phyloP scores from a whole-genome alignment of 2,329 filamentous ascomycete genomes.

The Colletotrichum endophyticum region DNA sequence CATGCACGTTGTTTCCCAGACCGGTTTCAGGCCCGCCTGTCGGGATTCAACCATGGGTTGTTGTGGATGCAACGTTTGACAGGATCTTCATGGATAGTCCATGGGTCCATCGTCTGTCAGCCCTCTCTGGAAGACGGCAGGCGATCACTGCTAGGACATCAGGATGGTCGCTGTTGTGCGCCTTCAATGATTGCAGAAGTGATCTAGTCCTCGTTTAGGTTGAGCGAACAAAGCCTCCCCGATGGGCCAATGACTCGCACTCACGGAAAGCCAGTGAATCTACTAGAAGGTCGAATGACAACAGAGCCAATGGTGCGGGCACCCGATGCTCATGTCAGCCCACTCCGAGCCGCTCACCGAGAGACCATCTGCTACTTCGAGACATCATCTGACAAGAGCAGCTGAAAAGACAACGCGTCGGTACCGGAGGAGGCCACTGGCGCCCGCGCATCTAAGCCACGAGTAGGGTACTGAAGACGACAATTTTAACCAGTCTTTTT shows the following conservation, averaged over 20 bases:
- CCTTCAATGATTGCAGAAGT: neutral
- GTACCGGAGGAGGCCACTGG: neutral
- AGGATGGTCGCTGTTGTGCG: neutral
- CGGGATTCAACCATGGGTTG: conserved; percentile 8
- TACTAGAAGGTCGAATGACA: neutral
- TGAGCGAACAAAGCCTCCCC: neutral
- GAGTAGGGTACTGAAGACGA: neutral
- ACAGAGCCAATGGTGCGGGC: neutral
- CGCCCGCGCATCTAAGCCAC: neutral
- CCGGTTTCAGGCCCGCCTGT: conserved; percentile 18
- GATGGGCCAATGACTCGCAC: neutral
- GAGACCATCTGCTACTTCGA: neutral
- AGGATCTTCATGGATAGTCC: conserved; percentile 11
- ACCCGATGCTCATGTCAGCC: neutral
- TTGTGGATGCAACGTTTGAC: conserved; percentile 23
- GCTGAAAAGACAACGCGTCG: neutral
- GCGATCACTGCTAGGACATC: neutral
- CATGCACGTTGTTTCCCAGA: conserved; percentile 12
- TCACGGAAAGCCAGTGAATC: neutral
- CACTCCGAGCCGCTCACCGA: neutral
- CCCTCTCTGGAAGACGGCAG: neutral
- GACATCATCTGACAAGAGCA: conserved; percentile 9
- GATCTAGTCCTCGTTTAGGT: neutral
- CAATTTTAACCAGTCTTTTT: neutral
- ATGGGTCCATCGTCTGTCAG: conserved; percentile 6